Conservation (phyloP, 257 asterid genomes). For the Gentiana straminea region DNA sequence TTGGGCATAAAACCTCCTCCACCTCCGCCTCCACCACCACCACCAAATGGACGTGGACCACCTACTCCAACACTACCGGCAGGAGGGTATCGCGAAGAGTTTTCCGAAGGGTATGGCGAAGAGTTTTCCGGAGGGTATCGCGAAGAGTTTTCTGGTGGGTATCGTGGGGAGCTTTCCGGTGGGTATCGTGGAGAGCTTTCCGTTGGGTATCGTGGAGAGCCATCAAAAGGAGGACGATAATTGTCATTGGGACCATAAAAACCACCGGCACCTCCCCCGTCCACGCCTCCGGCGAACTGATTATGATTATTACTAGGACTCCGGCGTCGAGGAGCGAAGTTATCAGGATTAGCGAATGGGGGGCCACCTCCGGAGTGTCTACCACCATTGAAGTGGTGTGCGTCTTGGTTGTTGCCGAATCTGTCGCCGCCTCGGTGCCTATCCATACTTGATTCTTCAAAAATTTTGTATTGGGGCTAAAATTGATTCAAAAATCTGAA, state of each 20-base stretch:
- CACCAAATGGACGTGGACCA: constrained; percentile 22
- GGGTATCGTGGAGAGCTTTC: too few species aligned
- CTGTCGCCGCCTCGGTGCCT: constrained; percentile 19
- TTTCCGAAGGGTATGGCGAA: constrained; percentile 16
- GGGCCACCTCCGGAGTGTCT: constrained; percentile 15
- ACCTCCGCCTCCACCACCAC: constrained; percentile 16
- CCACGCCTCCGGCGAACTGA: constrained; percentile 23
- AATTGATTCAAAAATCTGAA: neutral
- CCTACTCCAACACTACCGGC: constrained; percentile 24
- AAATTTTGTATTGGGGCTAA: neutral
- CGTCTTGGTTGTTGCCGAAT: constrained; percentile 8
- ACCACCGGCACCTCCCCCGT: constrained; percentile 14
- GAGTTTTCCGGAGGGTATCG: constrained; percentile 21
- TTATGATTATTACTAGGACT: constrained; percentile 21
- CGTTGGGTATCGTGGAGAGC: constrained; percentile 23
- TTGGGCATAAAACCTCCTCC: constrained; percentile 33
- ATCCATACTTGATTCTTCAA: constrained; percentile 5
- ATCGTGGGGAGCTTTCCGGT: constrained; percentile 34
- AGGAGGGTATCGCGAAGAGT: neutral
- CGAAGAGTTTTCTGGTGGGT: neutral
- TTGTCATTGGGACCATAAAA: constrained; percentile 28
- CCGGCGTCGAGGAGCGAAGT: constrained; percentile 14
- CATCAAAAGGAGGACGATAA: constrained; percentile 28
- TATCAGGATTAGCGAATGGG: neutral
- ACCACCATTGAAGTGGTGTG: constrained; percentile 4